Evolutionary conservation across 192 early-diverging fungal species (phyloP).

Genomic region (Backusella circina): DNA sequence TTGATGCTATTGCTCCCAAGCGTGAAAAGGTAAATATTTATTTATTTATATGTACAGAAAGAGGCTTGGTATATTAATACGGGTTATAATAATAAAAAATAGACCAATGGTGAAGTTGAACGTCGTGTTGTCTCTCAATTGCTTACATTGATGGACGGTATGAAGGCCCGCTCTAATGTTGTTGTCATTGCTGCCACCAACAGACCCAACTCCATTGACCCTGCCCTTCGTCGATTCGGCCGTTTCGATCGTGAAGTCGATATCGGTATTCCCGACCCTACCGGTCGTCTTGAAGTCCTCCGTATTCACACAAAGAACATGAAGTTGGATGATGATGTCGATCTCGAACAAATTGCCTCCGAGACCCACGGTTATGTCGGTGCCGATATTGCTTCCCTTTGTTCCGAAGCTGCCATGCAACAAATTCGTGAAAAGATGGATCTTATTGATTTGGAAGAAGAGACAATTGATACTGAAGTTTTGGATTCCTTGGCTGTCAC

Average conservation of each 20-base stretch:
- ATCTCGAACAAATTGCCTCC: conserved; percentile 94
- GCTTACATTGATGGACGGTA: conserved; percentile 93
- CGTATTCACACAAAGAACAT: conserved; percentile 99
- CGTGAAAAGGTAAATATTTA: conserved; percentile 62
- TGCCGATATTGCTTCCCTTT: conserved; percentile 94
- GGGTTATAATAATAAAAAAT: neutral
- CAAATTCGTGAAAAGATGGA: conserved; percentile 99
- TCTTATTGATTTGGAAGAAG: conserved; percentile 95
- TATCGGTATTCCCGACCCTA: conserved; percentile 99
- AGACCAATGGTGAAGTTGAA: conserved; percentile 92
- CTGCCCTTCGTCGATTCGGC: conserved; percentile 97
- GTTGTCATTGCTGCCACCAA: conserved; percentile 99
- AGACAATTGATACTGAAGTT: conserved; percentile 97
- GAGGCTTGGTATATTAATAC: neutral
- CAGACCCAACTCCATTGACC: conserved; percentile 97
- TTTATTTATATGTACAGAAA: neutral
- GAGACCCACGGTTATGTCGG: conserved; percentile 99
- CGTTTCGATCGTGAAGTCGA: conserved; percentile 99
- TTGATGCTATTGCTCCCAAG: conserved; percentile 93
- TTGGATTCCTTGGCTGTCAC: conserved; percentile 93
- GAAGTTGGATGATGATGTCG: conserved; percentile 97
- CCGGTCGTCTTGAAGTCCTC: conserved; percentile 95
- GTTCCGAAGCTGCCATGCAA: conserved; percentile 99
- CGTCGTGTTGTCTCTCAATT: conserved; percentile 94
- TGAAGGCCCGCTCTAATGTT: conserved; percentile 88